Conservation (phyloP, 371 early-diverging fungal species). For the Parasitella parasitica region DNA sequence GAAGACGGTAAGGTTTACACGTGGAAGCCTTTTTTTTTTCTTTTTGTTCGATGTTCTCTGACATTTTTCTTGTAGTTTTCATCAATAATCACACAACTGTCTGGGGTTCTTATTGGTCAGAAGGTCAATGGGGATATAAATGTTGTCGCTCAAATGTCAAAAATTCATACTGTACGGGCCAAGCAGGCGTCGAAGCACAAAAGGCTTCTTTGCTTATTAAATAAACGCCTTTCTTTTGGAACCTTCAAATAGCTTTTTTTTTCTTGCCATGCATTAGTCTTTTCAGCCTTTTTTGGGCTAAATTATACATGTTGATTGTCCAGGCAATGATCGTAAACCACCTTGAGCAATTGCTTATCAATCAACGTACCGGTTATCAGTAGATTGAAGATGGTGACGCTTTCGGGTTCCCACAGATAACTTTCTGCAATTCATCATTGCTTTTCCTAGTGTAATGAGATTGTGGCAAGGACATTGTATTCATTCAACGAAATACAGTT, state of each 20-base stretch:
- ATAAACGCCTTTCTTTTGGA: too few species aligned
- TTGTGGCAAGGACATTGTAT: too few species aligned
- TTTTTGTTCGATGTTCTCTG: not conserved
- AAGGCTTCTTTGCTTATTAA: conserved; percentile 32
- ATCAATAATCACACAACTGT: conserved; percentile 84
- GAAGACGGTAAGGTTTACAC: conserved; percentile 92
- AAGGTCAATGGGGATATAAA: conserved; percentile 94
- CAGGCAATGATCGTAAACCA: too few species aligned
- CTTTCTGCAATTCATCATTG: too few species aligned
- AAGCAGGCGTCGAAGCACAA: conserved; percentile 76
- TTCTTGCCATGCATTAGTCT: not conserved
- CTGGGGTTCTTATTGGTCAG: conserved; percentile 96
- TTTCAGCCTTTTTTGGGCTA: not conserved
- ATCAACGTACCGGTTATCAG: too few species aligned
- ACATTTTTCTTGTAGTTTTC: conserved; percentile 42
- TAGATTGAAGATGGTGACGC: too few species aligned
- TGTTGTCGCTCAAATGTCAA: conserved; percentile 83
- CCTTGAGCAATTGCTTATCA: too few species aligned
- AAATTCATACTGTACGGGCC: conserved; percentile 84
- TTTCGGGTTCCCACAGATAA: too few species aligned
- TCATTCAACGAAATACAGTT: too few species aligned
- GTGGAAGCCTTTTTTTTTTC: too few species aligned
- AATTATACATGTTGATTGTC: too few species aligned
- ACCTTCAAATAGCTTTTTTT: not conserved
- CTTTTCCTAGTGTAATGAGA: too few species aligned